Evolutionary conservation across 2,329 filamentous ascomycete species (phyloP).

Genomic region (Biscogniauxia mediterranea): DNA sequence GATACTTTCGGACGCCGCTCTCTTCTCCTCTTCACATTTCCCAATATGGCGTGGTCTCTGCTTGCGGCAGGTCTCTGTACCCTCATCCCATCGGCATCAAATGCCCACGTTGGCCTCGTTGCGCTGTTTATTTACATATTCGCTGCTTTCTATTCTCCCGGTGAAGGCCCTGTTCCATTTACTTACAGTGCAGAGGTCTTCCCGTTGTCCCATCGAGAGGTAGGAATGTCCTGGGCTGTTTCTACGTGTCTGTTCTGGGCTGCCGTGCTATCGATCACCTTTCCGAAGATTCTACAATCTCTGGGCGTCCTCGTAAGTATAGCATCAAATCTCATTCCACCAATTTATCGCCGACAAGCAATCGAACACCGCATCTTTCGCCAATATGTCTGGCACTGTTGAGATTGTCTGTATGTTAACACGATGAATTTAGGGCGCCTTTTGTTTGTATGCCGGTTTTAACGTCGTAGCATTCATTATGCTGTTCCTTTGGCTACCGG

Average conservation of each 20-base stretch:
- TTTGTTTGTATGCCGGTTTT: slow-evolving; percentile 47
- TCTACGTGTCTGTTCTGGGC: slow-evolving; percentile 64
- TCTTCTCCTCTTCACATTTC: slow-evolving; percentile 63
- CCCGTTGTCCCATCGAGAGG: slow-evolving; percentile 66
- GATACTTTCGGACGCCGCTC: slow-evolving; percentile 63
- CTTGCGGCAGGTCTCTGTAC: slow-evolving; percentile 60
- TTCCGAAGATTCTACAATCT: slow-evolving; percentile 52
- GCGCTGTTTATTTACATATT: slow-evolving; percentile 61
- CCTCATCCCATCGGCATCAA: slow-evolving; percentile 38
- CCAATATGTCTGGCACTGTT: background rate
- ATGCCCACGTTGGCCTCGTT: slow-evolving; percentile 42
- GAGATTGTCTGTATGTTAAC: slow-evolving; percentile 2
- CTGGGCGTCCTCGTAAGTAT: slow-evolving; percentile 36
- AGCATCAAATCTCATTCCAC: background rate
- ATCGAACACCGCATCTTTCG: background rate
- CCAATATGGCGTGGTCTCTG: slow-evolving; percentile 67
- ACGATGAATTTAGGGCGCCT: slow-evolving; percentile 36
- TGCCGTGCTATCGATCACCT: slow-evolving; percentile 59
- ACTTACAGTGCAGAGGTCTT: slow-evolving; percentile 69
- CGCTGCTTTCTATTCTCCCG: slow-evolving; percentile 60
- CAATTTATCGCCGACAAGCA: background rate
- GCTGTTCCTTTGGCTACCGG: slow-evolving; percentile 49
- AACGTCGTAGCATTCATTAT: slow-evolving; percentile 44
- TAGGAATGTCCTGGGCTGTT: slow-evolving; percentile 69
- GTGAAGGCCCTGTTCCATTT: slow-evolving; percentile 66